Conservation (phyloP, 2,329 filamentous ascomycete genomes). For the Aspergillus brunneoviolaceus region DNA sequence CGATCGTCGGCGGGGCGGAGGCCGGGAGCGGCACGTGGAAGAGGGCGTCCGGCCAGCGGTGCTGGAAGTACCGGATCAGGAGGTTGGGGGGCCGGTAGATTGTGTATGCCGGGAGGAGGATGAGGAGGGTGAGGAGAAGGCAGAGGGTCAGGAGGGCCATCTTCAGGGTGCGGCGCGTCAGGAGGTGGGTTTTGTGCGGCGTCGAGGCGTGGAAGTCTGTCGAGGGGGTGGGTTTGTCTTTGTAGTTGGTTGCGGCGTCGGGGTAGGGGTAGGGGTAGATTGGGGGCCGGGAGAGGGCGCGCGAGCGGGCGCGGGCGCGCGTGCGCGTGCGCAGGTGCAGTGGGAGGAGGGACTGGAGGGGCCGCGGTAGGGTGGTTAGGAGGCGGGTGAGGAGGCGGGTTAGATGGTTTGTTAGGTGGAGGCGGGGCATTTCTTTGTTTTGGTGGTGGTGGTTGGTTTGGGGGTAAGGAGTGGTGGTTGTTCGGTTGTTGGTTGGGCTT, state of each 20-base stretch:
- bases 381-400: not conserved
- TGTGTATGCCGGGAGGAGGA: constrained; percentile 57
- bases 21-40: constrained; percentile 61
- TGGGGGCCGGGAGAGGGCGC: constrained; percentile 32
- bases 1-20: constrained; percentile 60
- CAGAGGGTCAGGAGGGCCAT: constrained; percentile 35
- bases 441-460: not conserved
- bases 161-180: constrained; percentile 24
- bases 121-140: constrained; percentile 30
- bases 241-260: constrained; percentile 24
- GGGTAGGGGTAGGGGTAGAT: constrained; percentile 35
- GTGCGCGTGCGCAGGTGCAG: constrained; percentile 8
- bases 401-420: constrained; percentile 6
- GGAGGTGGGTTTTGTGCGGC: constrained; percentile 14
- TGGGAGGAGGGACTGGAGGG: not conserved
- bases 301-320: constrained; percentile 15
- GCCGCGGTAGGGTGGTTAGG: not conserved
- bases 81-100: constrained; percentile 78
- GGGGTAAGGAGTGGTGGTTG: not conserved
- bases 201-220: not conserved
- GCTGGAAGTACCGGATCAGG: constrained; percentile 69
- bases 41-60: constrained; percentile 73
- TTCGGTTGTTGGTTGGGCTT: not conserved
- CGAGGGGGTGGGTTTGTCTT: not conserved
- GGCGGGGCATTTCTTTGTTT: not conserved